Conservation (phyloP, 805 yeast species). For the Alloascoidea hylecoeti region DNA sequence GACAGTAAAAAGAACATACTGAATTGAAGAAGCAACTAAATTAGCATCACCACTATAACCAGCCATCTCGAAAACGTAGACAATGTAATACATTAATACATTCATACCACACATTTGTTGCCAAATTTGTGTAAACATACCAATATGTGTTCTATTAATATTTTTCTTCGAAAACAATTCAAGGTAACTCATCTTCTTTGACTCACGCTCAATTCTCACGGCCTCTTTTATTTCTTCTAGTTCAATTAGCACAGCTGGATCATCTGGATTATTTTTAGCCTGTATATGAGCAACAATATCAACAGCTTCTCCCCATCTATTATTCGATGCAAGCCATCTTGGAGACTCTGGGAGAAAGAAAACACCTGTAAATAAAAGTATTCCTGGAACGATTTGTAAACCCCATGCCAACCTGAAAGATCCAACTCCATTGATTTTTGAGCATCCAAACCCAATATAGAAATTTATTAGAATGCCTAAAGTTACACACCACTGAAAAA, state of each 20-base stretch:
- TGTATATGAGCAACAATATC: conserved; percentile 17
- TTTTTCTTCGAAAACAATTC: conserved; percentile 39
- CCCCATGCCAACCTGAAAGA: conserved; percentile 58
- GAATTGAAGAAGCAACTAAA: conserved; percentile 42
- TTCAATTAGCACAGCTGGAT: conserved; percentile 22
- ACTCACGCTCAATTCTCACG: conserved; percentile 34
- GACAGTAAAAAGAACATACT: conserved; percentile 38
- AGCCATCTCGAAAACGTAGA: conserved; percentile 50
- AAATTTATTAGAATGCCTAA: conserved; percentile 44
- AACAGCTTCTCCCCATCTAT: conserved; percentile 31
- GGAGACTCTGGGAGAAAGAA: conserved; percentile 23
- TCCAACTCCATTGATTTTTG: conserved; percentile 23
- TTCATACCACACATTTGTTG: conserved; percentile 56
- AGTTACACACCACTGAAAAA: conserved; percentile 43
- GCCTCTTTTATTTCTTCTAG: conserved; percentile 46
- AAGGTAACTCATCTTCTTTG: conserved; percentile 27
- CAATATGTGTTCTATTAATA: conserved; percentile 33
- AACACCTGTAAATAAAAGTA: conserved; percentile 29
- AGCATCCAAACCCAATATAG: conserved; percentile 33
- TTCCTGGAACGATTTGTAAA: conserved; percentile 37
- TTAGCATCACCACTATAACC: conserved; percentile 36
- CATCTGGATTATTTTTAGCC: conserved; percentile 13
- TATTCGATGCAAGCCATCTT: conserved; percentile 31
- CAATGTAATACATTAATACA: conserved; percentile 56
- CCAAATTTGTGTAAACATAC: conserved; percentile 41